These are phyloP conservation scores for Entomortierella chlamydospora DNA, from an alignment of 192 early-diverging fungal genomes.

Conservation along the genomic window DNA sequence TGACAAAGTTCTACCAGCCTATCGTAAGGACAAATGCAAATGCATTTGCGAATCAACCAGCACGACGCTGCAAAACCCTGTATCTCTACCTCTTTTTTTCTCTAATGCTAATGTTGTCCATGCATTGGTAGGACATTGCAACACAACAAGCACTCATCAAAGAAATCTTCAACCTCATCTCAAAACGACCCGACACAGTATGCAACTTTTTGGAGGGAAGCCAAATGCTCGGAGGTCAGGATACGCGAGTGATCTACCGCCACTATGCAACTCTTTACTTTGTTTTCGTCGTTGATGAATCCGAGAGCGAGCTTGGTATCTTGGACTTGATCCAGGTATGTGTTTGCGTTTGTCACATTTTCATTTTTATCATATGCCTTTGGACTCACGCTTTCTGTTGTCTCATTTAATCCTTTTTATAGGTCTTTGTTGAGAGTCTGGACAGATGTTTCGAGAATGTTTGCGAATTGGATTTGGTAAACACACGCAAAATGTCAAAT, in stretches of 20 bases:
- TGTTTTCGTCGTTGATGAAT: constrained; percentile 96
- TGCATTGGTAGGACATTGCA: constrained; percentile 85
- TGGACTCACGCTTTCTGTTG: not conserved
- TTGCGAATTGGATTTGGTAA: constrained; percentile 94
- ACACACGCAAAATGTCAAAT: not conserved
- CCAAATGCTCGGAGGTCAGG: constrained; percentile 81
- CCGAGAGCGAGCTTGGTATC: constrained; percentile 96
- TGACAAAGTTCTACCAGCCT: constrained; percentile 95
- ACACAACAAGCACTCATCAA: constrained; percentile 88
- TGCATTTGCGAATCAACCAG: no score
- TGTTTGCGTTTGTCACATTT: not conserved
- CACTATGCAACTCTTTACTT: constrained; percentile 99
- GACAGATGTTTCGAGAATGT: constrained; percentile 96
- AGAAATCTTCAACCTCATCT: constrained; percentile 89
- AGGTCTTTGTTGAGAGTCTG: constrained; percentile 96
- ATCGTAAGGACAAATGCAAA: constrained; percentile 80
- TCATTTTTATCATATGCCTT: not conserved
- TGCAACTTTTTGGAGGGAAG: constrained; percentile 95
- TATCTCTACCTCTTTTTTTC: no score
- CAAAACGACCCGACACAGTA: constrained; percentile 84
- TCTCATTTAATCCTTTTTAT: constrained; percentile 1
- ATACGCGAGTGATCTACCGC: constrained; percentile 94
- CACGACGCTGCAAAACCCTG: no score
- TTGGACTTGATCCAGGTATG: constrained; percentile 93
- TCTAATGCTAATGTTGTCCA: no score